phyloP scores from a whole-genome alignment of 129 eudicot genomes.

The sunflower (Helianthus annuus) region DNA sequence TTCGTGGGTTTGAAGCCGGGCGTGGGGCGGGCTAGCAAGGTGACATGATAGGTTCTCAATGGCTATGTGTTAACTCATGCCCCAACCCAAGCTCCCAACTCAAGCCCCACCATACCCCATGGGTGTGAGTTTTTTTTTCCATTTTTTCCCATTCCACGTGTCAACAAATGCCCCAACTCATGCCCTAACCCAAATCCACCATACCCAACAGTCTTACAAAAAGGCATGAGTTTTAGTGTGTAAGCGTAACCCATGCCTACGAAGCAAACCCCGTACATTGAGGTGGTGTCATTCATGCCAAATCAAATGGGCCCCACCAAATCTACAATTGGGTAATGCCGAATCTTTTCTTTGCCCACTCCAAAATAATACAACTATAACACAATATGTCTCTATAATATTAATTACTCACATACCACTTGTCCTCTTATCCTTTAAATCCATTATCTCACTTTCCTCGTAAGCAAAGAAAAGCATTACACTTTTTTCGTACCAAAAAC shows the following conservation, averaged over 20 bases:
- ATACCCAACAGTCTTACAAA: too few species aligned
- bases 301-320: constrained; percentile 34
- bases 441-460: constrained; percentile 20
- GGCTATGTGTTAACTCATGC: too few species aligned
- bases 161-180: too few species aligned
- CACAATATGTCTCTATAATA: too few species aligned
- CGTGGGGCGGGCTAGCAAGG: too few species aligned
- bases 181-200: too few species aligned
- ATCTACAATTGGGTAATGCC: constrained; percentile 46
- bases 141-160: too few species aligned
- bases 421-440: constrained; percentile 39
- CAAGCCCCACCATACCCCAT: too few species aligned
- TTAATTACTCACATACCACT: constrained; percentile 21
- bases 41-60: too few species aligned
- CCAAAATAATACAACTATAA: constrained; percentile 5
- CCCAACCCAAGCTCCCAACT: too few species aligned
- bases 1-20: too few species aligned
- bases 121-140: too few species aligned
- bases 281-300: constrained; percentile 35
- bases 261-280: neutral
- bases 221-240: neutral
- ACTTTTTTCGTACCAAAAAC: neutral
- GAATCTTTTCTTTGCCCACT: constrained; percentile 44
- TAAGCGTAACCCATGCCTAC: neutral
- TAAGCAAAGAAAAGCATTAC: constrained; percentile 30